Evolutionary conservation across 2,329 filamentous ascomycete genomes (phyloP), one percentile per base, ranked within the genome.

Genomic region (Dissoconium aciculare): DNA sequence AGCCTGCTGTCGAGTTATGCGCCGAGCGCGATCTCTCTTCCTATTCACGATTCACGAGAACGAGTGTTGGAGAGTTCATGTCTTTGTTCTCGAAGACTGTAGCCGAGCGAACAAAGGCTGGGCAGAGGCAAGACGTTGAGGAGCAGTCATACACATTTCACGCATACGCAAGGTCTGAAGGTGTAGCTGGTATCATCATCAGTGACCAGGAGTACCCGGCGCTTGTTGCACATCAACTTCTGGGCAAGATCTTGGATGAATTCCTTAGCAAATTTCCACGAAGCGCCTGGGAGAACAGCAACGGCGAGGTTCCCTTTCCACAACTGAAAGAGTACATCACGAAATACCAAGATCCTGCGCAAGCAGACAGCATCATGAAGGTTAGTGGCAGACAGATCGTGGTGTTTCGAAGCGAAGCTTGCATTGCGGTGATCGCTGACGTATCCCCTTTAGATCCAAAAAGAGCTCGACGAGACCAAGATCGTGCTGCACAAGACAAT

Each of bases 401-500:
- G n/a, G n/a, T n/a, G n/a, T n/a, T n/a, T n/a, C n/a, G n/a, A n/a
- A n/a, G n/a, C n/a, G n/a, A n/a, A n/a, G n/a, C n/a, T n/a, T n/a
- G n/a, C n/a, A n/a, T n/a, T n/a, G n/a, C n/a, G n/a, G n/a, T n/a
- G n/a, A n/a, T n/a, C n/a, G n/a, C n/a, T n/a, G n/a, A n/a, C n/a
- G n/a, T n/a, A n/a, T n/a, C 5, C 15, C 6, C 15, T n/a, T 23
- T 34, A 50, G 67, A 94, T 98, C 49, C 87, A 95, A 59, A 79
- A 83, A 61, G 84, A 98, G 63, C 67, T 98, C 38, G 85, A 95
- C 52, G 85, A 94, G 67, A 95, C 87, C 38, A 95, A 94, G 70
- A 85, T 92, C 52, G 78, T 93, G 36, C 67, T 98, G 47, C 84
- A 95, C 63, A 92, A 95, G 71, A 94, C 89, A 26, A 94, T 93